Evolutionary conservation across 495 filamentous ascomycete species (phyloP).

Genomic region (Podospora bellae-mahoneyi): DNA sequence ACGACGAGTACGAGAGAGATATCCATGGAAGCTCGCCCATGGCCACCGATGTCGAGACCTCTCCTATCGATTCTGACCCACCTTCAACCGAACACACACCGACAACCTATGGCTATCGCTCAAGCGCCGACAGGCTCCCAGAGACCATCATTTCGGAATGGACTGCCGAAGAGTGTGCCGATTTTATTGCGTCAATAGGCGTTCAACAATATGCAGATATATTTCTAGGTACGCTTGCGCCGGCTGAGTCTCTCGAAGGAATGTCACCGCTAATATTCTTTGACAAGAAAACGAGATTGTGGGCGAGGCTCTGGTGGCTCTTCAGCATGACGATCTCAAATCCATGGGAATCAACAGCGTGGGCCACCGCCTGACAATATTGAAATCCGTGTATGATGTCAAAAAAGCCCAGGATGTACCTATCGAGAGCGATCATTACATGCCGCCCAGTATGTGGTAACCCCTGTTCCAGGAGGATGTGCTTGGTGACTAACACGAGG

Average conservation of each 20-base stretch:
- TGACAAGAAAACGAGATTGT: conserved; percentile 85
- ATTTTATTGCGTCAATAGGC: conserved; percentile 76
- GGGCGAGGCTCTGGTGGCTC: conserved; percentile 82
- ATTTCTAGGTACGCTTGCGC: conserved; percentile 59
- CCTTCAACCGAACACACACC: conserved; percentile 83
- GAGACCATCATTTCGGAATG: conserved; percentile 82
- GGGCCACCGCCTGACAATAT: conserved; percentile 88
- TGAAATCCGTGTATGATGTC: conserved; percentile 91
- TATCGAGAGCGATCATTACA: conserved; percentile 88
- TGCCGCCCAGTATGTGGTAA: conserved; percentile 75
- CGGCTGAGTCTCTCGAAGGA: conserved; percentile 13
- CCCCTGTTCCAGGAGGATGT: neutral
- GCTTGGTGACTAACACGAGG: conserved; percentile 24
- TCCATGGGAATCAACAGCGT: conserved; percentile 91
- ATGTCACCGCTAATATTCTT: conserved; percentile 30
- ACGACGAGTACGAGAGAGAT: conserved; percentile 90
- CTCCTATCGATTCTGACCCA: conserved; percentile 74
- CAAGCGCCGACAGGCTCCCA: conserved; percentile 65
- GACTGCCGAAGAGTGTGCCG: conserved; percentile 82
- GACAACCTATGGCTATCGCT: conserved; percentile 71
- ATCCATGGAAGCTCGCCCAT: conserved; percentile 68
- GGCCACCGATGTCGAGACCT: conserved; percentile 72
- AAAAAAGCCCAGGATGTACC: conserved; percentile 90
- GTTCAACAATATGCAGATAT: conserved; percentile 77
- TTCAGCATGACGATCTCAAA: conserved; percentile 90